Evolutionary conservation across 169 alveolate species (phyloP).

Genomic region (Neospora caninum): DNA sequence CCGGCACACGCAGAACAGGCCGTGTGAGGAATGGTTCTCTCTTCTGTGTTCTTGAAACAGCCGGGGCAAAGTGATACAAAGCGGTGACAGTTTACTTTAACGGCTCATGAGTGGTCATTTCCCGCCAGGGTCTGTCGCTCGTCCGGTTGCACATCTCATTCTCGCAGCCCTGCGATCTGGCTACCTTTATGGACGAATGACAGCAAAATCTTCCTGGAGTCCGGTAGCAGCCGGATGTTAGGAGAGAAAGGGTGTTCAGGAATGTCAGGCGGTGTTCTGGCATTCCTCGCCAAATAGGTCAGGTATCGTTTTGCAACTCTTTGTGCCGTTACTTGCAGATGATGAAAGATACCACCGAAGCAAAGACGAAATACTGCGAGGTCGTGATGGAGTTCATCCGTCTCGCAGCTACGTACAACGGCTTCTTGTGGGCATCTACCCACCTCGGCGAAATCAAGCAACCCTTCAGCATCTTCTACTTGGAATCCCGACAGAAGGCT

Average conservation of each 20-base stretch:
- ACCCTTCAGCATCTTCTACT: constrained; percentile 3
- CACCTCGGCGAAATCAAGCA: neutral
- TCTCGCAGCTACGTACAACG: constrained; percentile 13
- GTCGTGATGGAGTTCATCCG: neutral
- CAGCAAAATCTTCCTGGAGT: neutral
- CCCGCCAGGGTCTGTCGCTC: too few species aligned
- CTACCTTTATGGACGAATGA: neutral
- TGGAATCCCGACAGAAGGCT: neutral
- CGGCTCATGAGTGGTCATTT: too few species aligned
- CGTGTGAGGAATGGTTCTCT: too few species aligned
- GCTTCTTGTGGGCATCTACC: constrained; percentile 26
- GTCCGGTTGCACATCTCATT: too few species aligned
- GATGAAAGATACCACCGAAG: neutral
- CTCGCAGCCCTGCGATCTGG: neutral
- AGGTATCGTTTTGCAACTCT: too few species aligned
- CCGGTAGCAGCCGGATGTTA: neutral
- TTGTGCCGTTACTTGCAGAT: neutral
- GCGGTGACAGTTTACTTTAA: too few species aligned
- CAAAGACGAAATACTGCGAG: constrained; percentile 24
- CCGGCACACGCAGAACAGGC: too few species aligned
- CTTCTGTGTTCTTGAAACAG: too few species aligned
- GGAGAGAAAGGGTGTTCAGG: too few species aligned
- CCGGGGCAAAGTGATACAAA: too few species aligned
- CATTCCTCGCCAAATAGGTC: too few species aligned
- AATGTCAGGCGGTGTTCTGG: too few species aligned